phyloP scores from a whole-genome alignment of 495 filamentous ascomycete genomes.

The Echria macrotheca region DNA sequence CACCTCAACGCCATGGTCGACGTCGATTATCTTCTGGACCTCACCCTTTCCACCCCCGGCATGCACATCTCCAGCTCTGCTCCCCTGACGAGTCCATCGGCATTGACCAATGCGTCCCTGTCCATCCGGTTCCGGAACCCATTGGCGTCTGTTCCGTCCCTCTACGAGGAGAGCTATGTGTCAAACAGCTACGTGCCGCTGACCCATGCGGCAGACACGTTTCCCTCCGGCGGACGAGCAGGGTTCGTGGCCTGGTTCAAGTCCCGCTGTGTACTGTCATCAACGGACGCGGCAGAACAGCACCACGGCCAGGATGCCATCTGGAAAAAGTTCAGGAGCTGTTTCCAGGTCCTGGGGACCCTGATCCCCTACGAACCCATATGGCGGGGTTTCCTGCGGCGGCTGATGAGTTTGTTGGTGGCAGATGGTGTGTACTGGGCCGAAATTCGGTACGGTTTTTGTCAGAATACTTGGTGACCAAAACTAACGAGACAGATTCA shows the following conservation, averaged over 20 bases:
- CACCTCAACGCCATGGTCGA: slow-evolving; percentile 90
- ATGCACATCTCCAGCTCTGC: slow-evolving; percentile 53
- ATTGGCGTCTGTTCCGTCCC: not conserved
- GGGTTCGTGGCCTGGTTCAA: slow-evolving; percentile 80
- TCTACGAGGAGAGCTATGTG: slow-evolving; percentile 43
- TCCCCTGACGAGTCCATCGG: not conserved
- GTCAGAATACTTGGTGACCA: too few relatives aligned
- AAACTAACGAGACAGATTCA: slow-evolving; percentile 32
- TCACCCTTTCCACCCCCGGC: slow-evolving; percentile 65
- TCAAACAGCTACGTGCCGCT: slow-evolving; percentile 52
- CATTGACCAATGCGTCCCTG: slow-evolving; percentile 27
- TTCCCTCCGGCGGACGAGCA: slow-evolving; percentile 60
- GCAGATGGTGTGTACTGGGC: slow-evolving; percentile 78
- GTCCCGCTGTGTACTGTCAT: slow-evolving; percentile 60
- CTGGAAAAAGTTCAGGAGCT: slow-evolving; percentile 69
- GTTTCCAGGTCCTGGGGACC: slow-evolving; percentile 61
- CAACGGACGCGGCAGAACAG: slow-evolving; percentile 68
- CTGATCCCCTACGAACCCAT: slow-evolving; percentile 74
- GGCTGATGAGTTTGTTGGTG: slow-evolving; percentile 59
- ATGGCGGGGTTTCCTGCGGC: slow-evolving; percentile 66
- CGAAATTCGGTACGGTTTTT: slow-evolving; percentile 58
- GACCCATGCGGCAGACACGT: slow-evolving; percentile 60
- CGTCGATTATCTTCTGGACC: slow-evolving; percentile 66
- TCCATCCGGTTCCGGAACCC: slow-evolving; percentile 50
- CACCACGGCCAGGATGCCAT: slow-evolving; percentile 74